Percentiles rank a stretch among this genome's conserved stretches.
phyloP scores from a whole-genome alignment of 2,329 filamentous ascomycete species.

The Aspergillus fumigatiaffinis region DNA sequence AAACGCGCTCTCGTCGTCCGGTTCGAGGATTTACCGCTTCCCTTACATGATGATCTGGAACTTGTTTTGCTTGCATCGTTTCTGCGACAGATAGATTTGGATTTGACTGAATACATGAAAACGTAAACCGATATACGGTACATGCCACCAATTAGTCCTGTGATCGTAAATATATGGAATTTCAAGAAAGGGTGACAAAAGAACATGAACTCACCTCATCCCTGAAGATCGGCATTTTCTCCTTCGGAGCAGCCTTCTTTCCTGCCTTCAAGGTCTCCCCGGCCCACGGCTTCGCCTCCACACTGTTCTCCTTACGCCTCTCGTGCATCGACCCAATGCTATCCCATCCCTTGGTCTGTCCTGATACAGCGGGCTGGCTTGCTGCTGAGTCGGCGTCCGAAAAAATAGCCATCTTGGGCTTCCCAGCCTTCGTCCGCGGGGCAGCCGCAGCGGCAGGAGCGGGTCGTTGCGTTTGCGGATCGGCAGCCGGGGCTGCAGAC shows the following conservation, averaged over 20 bases:
- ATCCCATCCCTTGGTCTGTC: constrained; percentile 75
- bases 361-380: constrained; percentile 52
- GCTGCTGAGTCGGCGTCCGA: constrained; percentile 66
- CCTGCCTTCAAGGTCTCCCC: constrained; percentile 87
- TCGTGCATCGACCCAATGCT: constrained; percentile 82
- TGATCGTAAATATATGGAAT: constrained; percentile 75
- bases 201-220: constrained; percentile 75
- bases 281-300: constrained; percentile 84
- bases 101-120: constrained; percentile 52
- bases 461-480: constrained; percentile 63
- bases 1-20: constrained; percentile 79
- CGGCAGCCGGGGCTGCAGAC: constrained; percentile 47
- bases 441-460: constrained; percentile 46
- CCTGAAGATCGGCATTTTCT: constrained; percentile 91
- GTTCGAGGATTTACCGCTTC: constrained; percentile 77
- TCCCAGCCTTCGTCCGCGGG: constrained; percentile 60
- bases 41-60: constrained; percentile 71
- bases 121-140: constrained; percentile 35
- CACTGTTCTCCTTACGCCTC: constrained; percentile 87
- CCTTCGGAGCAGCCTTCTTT: constrained; percentile 69
- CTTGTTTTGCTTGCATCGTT: constrained; percentile 48
- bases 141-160: constrained; percentile 84
- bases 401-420: constrained; percentile 86
- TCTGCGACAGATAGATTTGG: constrained; percentile 37
- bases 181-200: constrained; percentile 32